Percentiles rank a stretch among this genome's conserved stretches.
Conservation (phyloP, 2,329 filamentous ascomycete species). For the Pezizomycotina sp. region DNA sequence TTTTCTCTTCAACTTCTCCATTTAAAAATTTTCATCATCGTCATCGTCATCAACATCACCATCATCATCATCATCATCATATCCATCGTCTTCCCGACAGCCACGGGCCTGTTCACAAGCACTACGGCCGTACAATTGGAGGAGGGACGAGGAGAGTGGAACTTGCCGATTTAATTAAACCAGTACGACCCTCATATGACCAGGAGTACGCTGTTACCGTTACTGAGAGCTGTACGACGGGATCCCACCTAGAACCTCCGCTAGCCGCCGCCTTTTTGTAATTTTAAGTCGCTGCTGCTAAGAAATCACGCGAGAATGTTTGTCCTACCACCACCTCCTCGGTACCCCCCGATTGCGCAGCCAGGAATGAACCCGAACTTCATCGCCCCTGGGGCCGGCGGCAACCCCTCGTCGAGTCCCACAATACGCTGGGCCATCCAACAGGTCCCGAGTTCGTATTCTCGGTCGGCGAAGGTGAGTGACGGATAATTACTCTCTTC, state of each 20-base stretch:
- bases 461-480: slow-evolving; percentile 77
- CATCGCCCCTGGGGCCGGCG: slow-evolving; percentile 49
- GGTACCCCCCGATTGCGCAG: slow-evolving; percentile 59
- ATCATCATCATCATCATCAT: slow-evolving; percentile 35
- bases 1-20: slow-evolving; percentile 38
- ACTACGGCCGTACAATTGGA: too few species aligned
- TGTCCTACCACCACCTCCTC: slow-evolving; percentile 64
- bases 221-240: too few species aligned
- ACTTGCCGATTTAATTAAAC: too few species aligned
- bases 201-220: too few species aligned
- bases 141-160: too few species aligned
- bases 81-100: slow-evolving; percentile 35
- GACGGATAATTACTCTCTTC: too few species aligned
- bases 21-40: slow-evolving; percentile 44
- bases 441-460: slow-evolving; percentile 74
- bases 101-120: too few species aligned
- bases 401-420: slow-evolving; percentile 74
- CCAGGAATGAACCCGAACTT: slow-evolving; percentile 48
- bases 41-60: slow-evolving; percentile 29
- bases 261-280: too few species aligned
- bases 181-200: too few species aligned
- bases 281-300: slow-evolving; percentile 19
- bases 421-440: slow-evolving; percentile 70
- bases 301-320: slow-evolving; percentile 31
- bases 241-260: too few species aligned